Percentiles rank a stretch among this genome's conserved stretches.
These are phyloP conservation scores for Phytophthora fragariae DNA, from an alignment of 352 stramenopile species.

Conservation along the genomic window DNA sequence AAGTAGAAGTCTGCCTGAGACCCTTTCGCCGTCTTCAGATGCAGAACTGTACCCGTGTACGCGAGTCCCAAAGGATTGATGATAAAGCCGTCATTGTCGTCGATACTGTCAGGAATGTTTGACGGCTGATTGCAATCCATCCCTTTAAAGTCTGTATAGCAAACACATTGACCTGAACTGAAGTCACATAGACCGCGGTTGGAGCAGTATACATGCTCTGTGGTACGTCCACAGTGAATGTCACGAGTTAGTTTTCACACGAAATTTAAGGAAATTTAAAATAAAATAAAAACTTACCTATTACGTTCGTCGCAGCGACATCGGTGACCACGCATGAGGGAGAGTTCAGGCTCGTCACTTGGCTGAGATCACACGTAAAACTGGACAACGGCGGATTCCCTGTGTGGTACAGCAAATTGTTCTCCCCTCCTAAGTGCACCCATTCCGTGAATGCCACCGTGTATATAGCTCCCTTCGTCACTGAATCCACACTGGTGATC, in stretches of 20 bases:
- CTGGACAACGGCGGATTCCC: constrained; percentile 75
- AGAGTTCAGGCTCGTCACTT: constrained; percentile 50
- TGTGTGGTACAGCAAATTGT: constrained; percentile 83
- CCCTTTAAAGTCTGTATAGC: constrained; percentile 80
- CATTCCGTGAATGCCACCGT: constrained; percentile 77
- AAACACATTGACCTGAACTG: constrained; percentile 65
- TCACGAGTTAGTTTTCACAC: background rate
- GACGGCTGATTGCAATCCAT: constrained; percentile 76
- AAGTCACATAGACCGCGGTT: constrained; percentile 87
- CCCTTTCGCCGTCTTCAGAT: constrained; percentile 66
- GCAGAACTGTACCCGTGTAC: constrained; percentile 68
- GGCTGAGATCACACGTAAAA: constrained; percentile 82
- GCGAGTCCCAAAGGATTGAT: constrained; percentile 61
- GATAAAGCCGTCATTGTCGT: constrained; percentile 78
- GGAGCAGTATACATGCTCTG: constrained; percentile 83
- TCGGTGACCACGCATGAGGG: constrained; percentile 78
- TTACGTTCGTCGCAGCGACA: constrained; percentile 54
- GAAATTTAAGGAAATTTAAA: background rate
- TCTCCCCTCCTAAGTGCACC: constrained; percentile 67
- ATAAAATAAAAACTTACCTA: constrained; percentile 42
- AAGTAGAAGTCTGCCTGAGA: constrained; percentile 73
- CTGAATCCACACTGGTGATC: constrained; percentile 38
- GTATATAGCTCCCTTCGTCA: constrained; percentile 64
- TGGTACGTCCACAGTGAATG: background rate
- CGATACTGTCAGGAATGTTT: constrained; percentile 69